These are phyloP conservation scores for Arachis stenosperma DNA, from an alignment of 306 rosid species.

Conservation along the genomic window DNA sequence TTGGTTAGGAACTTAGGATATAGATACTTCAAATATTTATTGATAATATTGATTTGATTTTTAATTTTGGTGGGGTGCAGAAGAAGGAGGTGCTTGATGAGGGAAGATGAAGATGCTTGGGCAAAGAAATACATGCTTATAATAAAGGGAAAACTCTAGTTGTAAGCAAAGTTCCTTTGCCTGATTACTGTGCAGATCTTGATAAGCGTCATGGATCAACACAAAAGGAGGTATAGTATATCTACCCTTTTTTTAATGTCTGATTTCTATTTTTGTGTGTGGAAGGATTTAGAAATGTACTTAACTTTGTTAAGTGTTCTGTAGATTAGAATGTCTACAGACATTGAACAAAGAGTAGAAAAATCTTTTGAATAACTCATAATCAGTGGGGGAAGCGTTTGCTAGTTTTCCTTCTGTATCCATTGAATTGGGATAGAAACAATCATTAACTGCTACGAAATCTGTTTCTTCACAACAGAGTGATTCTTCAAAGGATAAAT, in stretches of 20 bases:
- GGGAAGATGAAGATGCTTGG: slow-evolving; percentile 70
- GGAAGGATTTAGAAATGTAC: slow-evolving; percentile 13
- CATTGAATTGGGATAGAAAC: slow-evolving; percentile 49
- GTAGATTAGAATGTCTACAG: slow-evolving; percentile 88
- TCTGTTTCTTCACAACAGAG: slow-evolving; percentile 41
- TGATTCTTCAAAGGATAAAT: slow-evolving; percentile 64
- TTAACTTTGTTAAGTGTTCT: slow-evolving; percentile 22
- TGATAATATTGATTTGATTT: not conserved
- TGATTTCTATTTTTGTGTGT: slow-evolving; percentile 19
- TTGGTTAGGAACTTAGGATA: not conserved
- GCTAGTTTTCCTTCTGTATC: slow-evolving; percentile 45
- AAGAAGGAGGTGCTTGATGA: slow-evolving; percentile 70
- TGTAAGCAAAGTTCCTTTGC: slow-evolving; percentile 89
- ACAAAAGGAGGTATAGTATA: slow-evolving; percentile 72
- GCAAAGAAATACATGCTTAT: slow-evolving; percentile 94
- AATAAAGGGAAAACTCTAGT: slow-evolving; percentile 84
- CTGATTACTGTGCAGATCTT: slow-evolving; percentile 96
- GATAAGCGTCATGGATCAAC: slow-evolving; percentile 95
- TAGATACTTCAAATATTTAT: not conserved
- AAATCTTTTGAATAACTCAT: slow-evolving; percentile 69
- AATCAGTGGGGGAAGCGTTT: slow-evolving; percentile 42
- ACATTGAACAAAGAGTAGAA: slow-evolving; percentile 80
- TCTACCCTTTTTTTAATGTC: slow-evolving; percentile 17
- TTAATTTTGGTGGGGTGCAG: slow-evolving; percentile 45
- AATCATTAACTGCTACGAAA: slow-evolving; percentile 41